A percentile compares a stretch with the other conserved stretches of the same genome.
These are phyloP conservation scores for Curvularia sp. DNA, from an alignment of 2,329 filamentous ascomycete genomes.

Conservation along the genomic window DNA sequence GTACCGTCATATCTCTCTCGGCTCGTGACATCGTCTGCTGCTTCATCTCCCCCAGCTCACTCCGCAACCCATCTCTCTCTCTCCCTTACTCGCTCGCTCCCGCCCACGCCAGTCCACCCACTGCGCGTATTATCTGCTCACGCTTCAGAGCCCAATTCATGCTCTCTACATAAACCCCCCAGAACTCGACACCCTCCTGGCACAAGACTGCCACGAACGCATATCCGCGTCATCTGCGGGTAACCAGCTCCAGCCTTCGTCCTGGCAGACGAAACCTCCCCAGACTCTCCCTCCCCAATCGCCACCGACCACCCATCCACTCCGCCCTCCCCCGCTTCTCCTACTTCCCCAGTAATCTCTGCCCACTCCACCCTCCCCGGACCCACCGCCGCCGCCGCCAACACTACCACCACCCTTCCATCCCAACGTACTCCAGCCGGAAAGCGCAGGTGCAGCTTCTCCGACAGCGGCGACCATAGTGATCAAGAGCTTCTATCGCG, in stretches of 20 bases:
- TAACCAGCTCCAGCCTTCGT: constrained; percentile 58
- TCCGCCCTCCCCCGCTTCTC: constrained; percentile 19
- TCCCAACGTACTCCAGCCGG: constrained; percentile 23
- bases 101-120: neutral
- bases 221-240: constrained; percentile 43
- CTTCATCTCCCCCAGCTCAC: constrained; percentile 16
- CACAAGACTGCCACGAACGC: constrained; percentile 32
- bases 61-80: constrained; percentile 11
- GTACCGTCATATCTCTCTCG: constrained; percentile 24
- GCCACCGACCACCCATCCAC: constrained; percentile 71
- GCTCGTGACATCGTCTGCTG: constrained; percentile 36
- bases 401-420: constrained; percentile 27
- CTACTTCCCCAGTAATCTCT: constrained; percentile 20
- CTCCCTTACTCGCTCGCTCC: constrained; percentile 13
- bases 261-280: constrained; percentile 75
- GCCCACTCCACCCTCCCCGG: constrained; percentile 29
- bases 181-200: constrained; percentile 26
- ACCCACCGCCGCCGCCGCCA: constrained; percentile 22
- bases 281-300: constrained; percentile 65
- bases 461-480: constrained; percentile 38
- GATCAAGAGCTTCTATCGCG: constrained; percentile 24
- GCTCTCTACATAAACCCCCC: constrained; percentile 10
- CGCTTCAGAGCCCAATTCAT: neutral
- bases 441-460: constrained; percentile 48
- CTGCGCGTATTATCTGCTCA: constrained; percentile 1